These are phyloP conservation scores for Dendrobium nobile DNA, from an alignment of 106 monocot genomes.

Conservation along the genomic window DNA sequence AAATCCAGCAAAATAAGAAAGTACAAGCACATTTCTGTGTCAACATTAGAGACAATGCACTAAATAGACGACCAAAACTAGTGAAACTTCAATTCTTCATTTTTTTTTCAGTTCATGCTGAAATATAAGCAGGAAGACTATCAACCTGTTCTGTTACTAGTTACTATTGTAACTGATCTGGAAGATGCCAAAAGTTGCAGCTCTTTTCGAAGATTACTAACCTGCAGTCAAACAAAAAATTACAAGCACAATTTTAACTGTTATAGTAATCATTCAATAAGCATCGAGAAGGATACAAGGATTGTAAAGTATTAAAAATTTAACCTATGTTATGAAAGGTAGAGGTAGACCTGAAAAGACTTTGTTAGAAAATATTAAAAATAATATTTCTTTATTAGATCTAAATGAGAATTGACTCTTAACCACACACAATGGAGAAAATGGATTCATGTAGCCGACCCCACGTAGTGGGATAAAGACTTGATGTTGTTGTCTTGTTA, in stretches of 20 bases:
- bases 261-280: not conserved
- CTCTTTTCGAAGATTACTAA: conserved; percentile 36
- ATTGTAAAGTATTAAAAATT: too few relatives aligned
- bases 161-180: conserved; percentile 37
- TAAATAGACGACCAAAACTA: not conserved
- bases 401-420: too few relatives aligned
- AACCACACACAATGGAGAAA: too few relatives aligned
- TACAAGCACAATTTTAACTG: not conserved
- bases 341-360: too few relatives aligned
- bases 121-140: not conserved
- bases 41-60: not conserved
- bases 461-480: too few relatives aligned
- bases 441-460: too few relatives aligned
- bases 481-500: too few relatives aligned
- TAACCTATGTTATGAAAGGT: too few relatives aligned
- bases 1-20: not conserved
- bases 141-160: conserved; percentile 26
- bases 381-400: too few relatives aligned
- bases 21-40: not conserved
- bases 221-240: conserved; percentile 15
- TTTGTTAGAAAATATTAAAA: too few relatives aligned
- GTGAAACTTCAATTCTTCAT: not conserved
- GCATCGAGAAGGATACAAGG: too few relatives aligned
- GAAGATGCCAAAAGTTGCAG: conserved; percentile 33
- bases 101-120: not conserved